These are phyloP conservation scores for Russula lepida DNA, from an alignment of 768 basidiomycete species.

Conservation along the genomic window DNA sequence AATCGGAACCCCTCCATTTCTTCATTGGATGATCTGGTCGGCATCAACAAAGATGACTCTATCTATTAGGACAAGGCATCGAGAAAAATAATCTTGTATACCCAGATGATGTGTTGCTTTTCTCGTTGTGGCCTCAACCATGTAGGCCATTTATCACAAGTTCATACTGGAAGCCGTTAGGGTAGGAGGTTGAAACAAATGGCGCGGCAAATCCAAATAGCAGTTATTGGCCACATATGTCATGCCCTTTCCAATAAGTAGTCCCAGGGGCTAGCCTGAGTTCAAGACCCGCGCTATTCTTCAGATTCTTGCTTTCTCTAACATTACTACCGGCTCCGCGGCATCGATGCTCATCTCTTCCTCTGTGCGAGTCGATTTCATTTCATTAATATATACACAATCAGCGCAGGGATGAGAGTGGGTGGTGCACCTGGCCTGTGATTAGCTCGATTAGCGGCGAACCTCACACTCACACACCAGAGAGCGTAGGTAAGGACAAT, in stretches of 20 bases:
- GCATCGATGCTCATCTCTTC: constrained; percentile 45
- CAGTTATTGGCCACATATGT: too few relatives aligned
- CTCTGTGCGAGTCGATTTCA: constrained; percentile 25
- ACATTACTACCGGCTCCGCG: constrained; percentile 31
- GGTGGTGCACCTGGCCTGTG: too few relatives aligned
- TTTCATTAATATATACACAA: not conserved
- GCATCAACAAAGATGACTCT: constrained; percentile 99
- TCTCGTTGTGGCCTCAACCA: constrained; percentile 97
- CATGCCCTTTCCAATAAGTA: not conserved
- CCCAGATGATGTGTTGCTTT: constrained; percentile 98
- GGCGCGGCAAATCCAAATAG: too few relatives aligned
- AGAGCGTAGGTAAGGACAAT: constrained; percentile 58
- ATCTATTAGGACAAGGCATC: constrained; percentile 98
- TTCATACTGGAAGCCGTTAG: constrained; percentile 93
- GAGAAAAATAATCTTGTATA: constrained; percentile 98
- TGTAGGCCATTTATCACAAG: constrained; percentile 97
- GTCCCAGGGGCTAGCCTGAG: not conserved
- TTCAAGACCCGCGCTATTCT: not conserved
- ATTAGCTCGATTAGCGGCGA: too few relatives aligned
- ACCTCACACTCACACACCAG: too few relatives aligned
- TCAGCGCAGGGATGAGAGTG: too few relatives aligned
- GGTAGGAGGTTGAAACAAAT: too few relatives aligned
- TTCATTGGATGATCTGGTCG: constrained; percentile 86
- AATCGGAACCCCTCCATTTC: constrained; percentile 99
- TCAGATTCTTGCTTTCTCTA: not conserved